phyloP scores from a whole-genome alignment of 1,139 yeast species.

The Pichia sp. region DNA sequence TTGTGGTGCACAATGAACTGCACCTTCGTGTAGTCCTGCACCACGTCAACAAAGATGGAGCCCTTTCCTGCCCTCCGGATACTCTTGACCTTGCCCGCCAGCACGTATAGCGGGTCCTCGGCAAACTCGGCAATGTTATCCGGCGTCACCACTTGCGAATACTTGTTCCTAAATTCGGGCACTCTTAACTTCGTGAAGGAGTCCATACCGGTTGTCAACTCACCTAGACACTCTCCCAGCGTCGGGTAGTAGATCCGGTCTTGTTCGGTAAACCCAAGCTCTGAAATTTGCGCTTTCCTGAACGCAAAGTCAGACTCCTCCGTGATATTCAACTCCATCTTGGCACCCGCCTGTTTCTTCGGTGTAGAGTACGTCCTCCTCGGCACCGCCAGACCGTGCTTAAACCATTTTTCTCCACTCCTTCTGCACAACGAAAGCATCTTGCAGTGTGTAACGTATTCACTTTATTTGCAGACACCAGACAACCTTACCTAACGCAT shows the following conservation, averaged over 20 bases:
- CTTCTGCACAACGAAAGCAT: background rate
- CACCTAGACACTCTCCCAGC: slow-evolving; percentile 11
- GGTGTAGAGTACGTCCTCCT: background rate
- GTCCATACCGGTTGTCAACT: background rate
- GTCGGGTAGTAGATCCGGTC: slow-evolving; percentile 27
- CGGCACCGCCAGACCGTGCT: background rate
- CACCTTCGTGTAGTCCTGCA: slow-evolving; percentile 51
- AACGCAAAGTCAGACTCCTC: slow-evolving; percentile 42
- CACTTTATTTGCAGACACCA: too few relatives aligned
- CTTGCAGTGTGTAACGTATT: background rate
- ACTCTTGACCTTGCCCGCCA: slow-evolving; percentile 50
- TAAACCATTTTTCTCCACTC: background rate
- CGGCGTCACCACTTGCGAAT: slow-evolving; percentile 6
- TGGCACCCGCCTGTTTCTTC: background rate
- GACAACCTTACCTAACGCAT: too few relatives aligned
- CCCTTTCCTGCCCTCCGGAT: slow-evolving; percentile 64
- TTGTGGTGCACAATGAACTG: slow-evolving; percentile 61
- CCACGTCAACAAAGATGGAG: slow-evolving; percentile 60
- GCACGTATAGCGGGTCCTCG: slow-evolving; percentile 23
- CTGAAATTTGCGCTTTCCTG: slow-evolving; percentile 31
- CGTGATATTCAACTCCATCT: slow-evolving; percentile 13
- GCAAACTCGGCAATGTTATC: slow-evolving; percentile 21
- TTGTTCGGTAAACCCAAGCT: slow-evolving; percentile 18
- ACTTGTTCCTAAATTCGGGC: slow-evolving; percentile 32
- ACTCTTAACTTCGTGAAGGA: slow-evolving; percentile 27